Conservation (phyloP, 2,329 filamentous ascomycete species). For the Cercospora sp. region DNA sequence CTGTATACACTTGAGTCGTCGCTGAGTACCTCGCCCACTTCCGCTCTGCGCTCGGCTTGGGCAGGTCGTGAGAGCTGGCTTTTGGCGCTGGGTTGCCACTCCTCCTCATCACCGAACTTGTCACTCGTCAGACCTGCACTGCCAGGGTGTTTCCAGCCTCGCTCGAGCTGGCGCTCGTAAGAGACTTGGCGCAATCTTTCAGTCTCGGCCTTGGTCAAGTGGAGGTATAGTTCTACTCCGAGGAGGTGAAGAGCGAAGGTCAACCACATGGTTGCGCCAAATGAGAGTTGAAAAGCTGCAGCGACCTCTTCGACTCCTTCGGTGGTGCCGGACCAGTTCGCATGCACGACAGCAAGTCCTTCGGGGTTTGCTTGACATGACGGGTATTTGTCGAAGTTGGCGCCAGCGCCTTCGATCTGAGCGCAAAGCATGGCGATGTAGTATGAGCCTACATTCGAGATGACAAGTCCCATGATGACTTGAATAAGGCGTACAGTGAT, state of each 20-base stretch:
- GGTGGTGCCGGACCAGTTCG: conserved; percentile 31
- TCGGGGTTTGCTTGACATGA: conserved; percentile 47
- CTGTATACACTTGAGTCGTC: conserved; percentile 10
- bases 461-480: conserved; percentile 45
- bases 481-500: conserved; percentile 56
- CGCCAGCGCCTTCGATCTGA: conserved; percentile 45
- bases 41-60: neutral
- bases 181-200: conserved; percentile 57
- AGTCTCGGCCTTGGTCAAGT: conserved; percentile 55
- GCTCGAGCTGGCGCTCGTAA: conserved; percentile 57
- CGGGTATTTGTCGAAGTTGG: conserved; percentile 44
- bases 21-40: neutral
- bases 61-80: neutral
- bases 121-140: conserved; percentile 50
- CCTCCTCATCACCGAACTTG: conserved; percentile 32
- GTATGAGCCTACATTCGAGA: conserved; percentile 40
- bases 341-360: conserved; percentile 34
- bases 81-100: conserved; percentile 8
- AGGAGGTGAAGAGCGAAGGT: conserved; percentile 54
- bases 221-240: conserved; percentile 48
- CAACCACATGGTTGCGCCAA: conserved; percentile 57
- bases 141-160: conserved; percentile 54
- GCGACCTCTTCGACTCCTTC: conserved; percentile 37
- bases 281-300: conserved; percentile 50
- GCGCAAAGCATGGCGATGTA: conserved; percentile 49